Evolutionary conservation across 176 grass and related monocot genomes (phyloP), one percentile per base, ranked within the genome.

Genomic region (Phoenix roebelenii): DNA sequence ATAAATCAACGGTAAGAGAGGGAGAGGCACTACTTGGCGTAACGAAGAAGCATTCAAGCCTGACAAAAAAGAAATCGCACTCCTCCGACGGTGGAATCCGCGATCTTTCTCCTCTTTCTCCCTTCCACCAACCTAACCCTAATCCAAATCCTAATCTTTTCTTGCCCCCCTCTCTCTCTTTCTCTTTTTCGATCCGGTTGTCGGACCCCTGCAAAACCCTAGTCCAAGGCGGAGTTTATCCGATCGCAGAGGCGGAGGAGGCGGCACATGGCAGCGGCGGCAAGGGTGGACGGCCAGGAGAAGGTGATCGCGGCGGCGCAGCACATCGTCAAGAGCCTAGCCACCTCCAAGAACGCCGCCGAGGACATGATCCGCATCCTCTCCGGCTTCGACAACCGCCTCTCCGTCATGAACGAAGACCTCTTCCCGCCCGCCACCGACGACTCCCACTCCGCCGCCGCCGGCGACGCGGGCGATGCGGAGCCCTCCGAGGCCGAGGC

Each of bases 351-450:
- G 54, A 55, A 55, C 54, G 54, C 54, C 19, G 54, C 54, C n/a
- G 54, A 55, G 54, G 54, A 55, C 54, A 55, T 55, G 54, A 55
- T 55, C 54, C 54, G 54, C 1, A 55, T 55, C 54, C 54, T 55
- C 54, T 55, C 54, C 54, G 54, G 54, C 16, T 55, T 55, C 17
- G 54, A 55, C 54, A 55, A 55, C 10, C 54, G 54, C 17, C 54
- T 55, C 54, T 55, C 54, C 54, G 2, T 22, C 54, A 55, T 55
- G 18, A 18, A 23, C 54, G 22, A 55, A 3, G 54, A 19, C 4
- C 54, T 55, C 22, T 22, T 55, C 18, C 22, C 22, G 7, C 22
- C 18, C 22, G n/a, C 54, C 4, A 7, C 54, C 10, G 6, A 18
- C 54, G 6, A 0, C 1, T 55, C 10, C 18, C 12, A 18, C 22